phyloP scores from a whole-genome alignment of 1,139 yeast species.

The Diutina mesorugosa region DNA sequence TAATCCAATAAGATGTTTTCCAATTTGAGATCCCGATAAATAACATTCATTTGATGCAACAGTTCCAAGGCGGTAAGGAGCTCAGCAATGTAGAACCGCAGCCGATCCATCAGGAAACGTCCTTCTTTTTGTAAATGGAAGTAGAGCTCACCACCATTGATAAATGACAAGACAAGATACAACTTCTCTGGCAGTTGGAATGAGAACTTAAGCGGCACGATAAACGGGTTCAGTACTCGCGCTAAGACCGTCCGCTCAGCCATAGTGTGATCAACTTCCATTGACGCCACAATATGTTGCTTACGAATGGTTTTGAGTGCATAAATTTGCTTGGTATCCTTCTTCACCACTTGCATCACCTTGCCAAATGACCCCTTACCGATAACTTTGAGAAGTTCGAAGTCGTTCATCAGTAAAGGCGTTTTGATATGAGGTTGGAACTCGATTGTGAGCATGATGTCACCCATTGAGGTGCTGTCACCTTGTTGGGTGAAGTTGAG shows the following conservation, averaged over 20 bases:
- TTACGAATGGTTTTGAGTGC: constrained; percentile 90
- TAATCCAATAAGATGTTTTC: constrained; percentile 88
- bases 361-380: constrained; percentile 98
- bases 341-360: constrained; percentile 95
- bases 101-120: constrained; percentile 74
- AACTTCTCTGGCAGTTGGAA: constrained; percentile 94
- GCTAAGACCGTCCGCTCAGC: constrained; percentile 95
- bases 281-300: constrained; percentile 35
- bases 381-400: constrained; percentile 83
- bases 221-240: constrained; percentile 88
- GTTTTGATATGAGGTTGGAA: constrained; percentile 43
- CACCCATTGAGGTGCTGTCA: constrained; percentile 16
- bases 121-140: constrained; percentile 91
- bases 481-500: constrained; percentile 21
- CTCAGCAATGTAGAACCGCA: constrained; percentile 91
- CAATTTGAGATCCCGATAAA: constrained; percentile 90
- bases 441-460: constrained; percentile 58
- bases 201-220: constrained; percentile 92
- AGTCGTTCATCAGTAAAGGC: constrained; percentile 57
- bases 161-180: constrained; percentile 80
- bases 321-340: constrained; percentile 86
- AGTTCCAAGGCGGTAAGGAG: constrained; percentile 85
- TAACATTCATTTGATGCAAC: constrained; percentile 79
- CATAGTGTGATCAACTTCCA: constrained; percentile 91
- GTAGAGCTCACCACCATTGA: constrained; percentile 95